Base-by-base conservation (phyloP, 164 flowering plant species). In the Vitis rupestris region DNA sequence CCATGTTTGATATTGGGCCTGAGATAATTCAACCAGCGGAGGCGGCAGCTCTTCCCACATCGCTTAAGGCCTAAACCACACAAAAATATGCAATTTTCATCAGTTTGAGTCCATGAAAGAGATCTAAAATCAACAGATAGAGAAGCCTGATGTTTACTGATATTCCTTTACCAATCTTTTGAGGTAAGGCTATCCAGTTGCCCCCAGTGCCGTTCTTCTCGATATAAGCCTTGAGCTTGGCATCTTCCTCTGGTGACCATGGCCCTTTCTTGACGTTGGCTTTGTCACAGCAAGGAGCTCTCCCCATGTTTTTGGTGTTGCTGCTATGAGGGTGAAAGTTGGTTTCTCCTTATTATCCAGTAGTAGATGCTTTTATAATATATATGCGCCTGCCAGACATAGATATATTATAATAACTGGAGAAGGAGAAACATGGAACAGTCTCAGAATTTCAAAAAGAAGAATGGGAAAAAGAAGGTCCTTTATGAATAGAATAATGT, bases 271-370 rank as follows among this genome's bases (percentile, higher is more conserved):
- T 92, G 29, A 92, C 97, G 64, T 78, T 92, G 61, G 87, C 86
- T 79, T 92, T 92, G 82, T 92, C 97, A 77, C 97, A 92, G 76
- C 97, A 92, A 67, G 97, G 97, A 74, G 97, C 97, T 80, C 97
- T 90, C 16, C 97, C 97, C 97, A 92, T 92, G 67, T 31, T 61
- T 67, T 29, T 54, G 67, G 7, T 23, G 19, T 57, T 52, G 50
- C 44, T 61, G 12, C 65, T 57, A 12, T 54, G 50, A 59, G 55
- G 12, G 48, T 37, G 10, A 7, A 16, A 31, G 13, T 55, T 16
- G 10, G 10, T 27, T 9, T 8, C 9, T 57, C 11, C 11, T 61
- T 61, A 30, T 27, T 15, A n/a, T 30, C 55, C 55, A 64, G 16
- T 9, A 8, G 30, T 50, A 19, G 31, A 57, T 57, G 59, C 44